These are phyloP conservation scores for Sugiyamaella floridensis DNA, from an alignment of 805 yeast species.

Conservation along the genomic window DNA sequence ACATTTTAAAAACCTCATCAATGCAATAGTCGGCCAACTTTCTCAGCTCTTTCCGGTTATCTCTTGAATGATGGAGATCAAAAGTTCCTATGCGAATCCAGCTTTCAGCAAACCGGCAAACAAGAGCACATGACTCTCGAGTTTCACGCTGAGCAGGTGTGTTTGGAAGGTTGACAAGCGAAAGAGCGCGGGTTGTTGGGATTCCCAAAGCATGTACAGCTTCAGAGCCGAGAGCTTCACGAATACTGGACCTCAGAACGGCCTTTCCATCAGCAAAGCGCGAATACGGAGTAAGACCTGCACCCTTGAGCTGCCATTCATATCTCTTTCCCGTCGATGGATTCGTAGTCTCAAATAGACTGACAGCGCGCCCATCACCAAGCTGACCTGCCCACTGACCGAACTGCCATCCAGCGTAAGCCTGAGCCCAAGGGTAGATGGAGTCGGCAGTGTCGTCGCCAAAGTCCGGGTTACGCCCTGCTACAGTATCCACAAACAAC, in stretches of 20 bases:
- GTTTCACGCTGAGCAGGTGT: slow-evolving; percentile 66
- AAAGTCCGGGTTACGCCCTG: slow-evolving; percentile 47
- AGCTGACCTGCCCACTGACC: slow-evolving; percentile 95
- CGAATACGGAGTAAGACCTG: slow-evolving; percentile 86
- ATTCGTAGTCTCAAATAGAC: slow-evolving; percentile 64
- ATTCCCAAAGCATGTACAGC: slow-evolving; percentile 72
- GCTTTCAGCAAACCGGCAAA: slow-evolving; percentile 71
- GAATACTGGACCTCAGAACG: slow-evolving; percentile 74
- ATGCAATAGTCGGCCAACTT: slow-evolving; percentile 67
- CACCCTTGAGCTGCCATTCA: slow-evolving; percentile 83
- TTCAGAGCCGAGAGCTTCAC: slow-evolving; percentile 85
- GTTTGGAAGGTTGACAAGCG: slow-evolving; percentile 64
- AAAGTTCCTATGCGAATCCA: slow-evolving; percentile 90
- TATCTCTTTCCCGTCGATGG: slow-evolving; percentile 36
- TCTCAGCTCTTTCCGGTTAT: slow-evolving; percentile 57
- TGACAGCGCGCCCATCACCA: slow-evolving; percentile 91
- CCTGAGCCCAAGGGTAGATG: slow-evolving; percentile 78
- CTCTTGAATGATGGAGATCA: slow-evolving; percentile 70
- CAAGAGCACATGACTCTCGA: slow-evolving; percentile 73
- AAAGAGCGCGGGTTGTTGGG: slow-evolving; percentile 79
- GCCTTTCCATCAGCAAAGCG: slow-evolving; percentile 98
- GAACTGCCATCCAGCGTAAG: slow-evolving; percentile 95
- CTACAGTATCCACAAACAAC: slow-evolving; percentile 46
- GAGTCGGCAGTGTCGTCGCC: slow-evolving; percentile 29
- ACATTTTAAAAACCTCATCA: slow-evolving; percentile 44